phyloP scores from a whole-genome alignment of 371 early-diverging fungal genomes.

The Rhizopus delemar region DNA sequence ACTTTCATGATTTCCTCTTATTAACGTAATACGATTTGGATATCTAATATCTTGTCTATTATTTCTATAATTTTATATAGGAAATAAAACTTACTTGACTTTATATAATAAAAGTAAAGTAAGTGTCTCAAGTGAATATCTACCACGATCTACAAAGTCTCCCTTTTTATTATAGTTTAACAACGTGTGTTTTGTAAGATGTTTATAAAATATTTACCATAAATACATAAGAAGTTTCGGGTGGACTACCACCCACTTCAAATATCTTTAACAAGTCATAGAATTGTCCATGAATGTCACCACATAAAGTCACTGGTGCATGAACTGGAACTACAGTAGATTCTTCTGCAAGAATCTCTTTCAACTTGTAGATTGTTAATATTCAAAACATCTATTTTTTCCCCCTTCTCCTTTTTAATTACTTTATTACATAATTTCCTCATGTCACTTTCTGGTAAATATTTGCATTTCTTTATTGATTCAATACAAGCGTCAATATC shows the following conservation, averaged over 20 bases:
- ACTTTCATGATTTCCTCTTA: conserved; percentile 99
- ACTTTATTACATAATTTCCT: conserved; percentile 94
- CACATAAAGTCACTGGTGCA: conserved; percentile 96
- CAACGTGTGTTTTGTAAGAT: not conserved
- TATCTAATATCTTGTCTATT: conserved; percentile 46
- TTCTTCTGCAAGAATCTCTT: conserved; percentile 92
- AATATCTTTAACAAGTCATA: conserved; percentile 98
- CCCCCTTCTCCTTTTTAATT: not conserved
- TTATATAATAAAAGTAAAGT: conserved; percentile 92
- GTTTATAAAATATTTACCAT: conserved; percentile 59
- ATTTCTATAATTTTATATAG: not conserved
- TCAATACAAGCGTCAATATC: conserved; percentile 61
- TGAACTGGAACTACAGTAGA: conserved; percentile 94
- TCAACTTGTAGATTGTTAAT: conserved; percentile 59
- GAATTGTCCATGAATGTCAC: conserved; percentile 99
- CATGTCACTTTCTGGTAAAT: conserved; percentile 91
- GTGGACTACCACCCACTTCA: conserved; percentile 95
- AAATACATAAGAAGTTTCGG: conserved; percentile 96
- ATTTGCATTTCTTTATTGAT: conserved; percentile 79
- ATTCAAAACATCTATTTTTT: not conserved
- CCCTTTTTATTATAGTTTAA: conserved; percentile 52
- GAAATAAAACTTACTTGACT: conserved; percentile 62
- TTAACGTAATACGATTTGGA: conserved; percentile 96
- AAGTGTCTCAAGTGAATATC: conserved; percentile 97
- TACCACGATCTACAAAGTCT: conserved; percentile 99